A percentile compares a stretch with the other conserved stretches of the same genome.
These are phyloP conservation scores for Fusarium vanettenii DNA, from an alignment of 2,329 filamentous ascomycete genomes.

Conservation along the genomic window DNA sequence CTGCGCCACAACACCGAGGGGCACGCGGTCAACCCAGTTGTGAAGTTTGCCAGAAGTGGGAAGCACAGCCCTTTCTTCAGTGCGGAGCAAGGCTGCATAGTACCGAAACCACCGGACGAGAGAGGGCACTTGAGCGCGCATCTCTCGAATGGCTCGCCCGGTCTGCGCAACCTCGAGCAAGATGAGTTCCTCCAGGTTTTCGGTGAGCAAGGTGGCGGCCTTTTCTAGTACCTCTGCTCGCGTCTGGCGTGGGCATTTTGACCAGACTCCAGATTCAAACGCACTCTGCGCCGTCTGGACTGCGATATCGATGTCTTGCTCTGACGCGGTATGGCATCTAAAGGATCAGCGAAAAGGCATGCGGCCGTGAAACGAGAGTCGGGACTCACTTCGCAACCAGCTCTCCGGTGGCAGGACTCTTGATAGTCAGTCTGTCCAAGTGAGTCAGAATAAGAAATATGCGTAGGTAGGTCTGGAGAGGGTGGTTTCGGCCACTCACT, in stretches of 20 bases:
- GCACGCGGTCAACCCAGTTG: slow-evolving; percentile 65
- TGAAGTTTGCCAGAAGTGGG: slow-evolving; percentile 72
- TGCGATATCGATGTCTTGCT: slow-evolving; percentile 43
- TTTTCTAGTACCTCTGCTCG: slow-evolving; percentile 73
- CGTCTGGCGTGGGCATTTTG: slow-evolving; percentile 63
- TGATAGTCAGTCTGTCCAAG: slow-evolving; percentile 58
- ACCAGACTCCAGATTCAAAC: slow-evolving; percentile 76
- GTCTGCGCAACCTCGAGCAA: slow-evolving; percentile 75
- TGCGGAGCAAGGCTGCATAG: slow-evolving; percentile 75
- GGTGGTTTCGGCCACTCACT: slow-evolving; percentile 52
- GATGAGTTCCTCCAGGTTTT: slow-evolving; percentile 67
- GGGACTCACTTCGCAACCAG: slow-evolving; percentile 60
- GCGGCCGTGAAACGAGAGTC: not conserved
- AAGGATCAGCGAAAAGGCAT: not conserved
- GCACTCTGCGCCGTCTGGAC: slow-evolving; percentile 67
- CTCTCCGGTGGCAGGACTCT: slow-evolving; percentile 65
- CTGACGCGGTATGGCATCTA: slow-evolving; percentile 47
- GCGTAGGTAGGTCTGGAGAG: not conserved
- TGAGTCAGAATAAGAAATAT: not conserved
- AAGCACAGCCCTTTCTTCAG: slow-evolving; percentile 73
- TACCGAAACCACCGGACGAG: slow-evolving; percentile 78
- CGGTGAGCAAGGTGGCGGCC: slow-evolving; percentile 65
- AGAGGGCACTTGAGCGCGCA: slow-evolving; percentile 75
- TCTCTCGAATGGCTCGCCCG: slow-evolving; percentile 75
- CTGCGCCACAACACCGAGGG: slow-evolving; percentile 68